Conservation (phyloP, 2,329 filamentous ascomycete species). For the Venturia pyrina region DNA sequence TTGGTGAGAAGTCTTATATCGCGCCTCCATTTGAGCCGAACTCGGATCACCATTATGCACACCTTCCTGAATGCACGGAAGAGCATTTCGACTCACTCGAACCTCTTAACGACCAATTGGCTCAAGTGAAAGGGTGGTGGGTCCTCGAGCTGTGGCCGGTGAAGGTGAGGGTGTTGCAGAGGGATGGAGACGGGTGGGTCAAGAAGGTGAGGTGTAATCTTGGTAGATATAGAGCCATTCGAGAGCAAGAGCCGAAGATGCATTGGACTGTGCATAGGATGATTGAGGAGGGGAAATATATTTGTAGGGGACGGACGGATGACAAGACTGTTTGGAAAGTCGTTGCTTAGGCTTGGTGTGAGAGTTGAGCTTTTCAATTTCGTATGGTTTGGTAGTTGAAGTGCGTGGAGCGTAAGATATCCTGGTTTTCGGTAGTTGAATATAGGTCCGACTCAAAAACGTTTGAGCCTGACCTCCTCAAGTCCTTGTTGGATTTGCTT, state of each 20-base stretch:
- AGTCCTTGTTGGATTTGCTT: no score
- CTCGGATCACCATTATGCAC: slow-evolving; percentile 14
- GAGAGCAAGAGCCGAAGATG: slow-evolving; percentile 29
- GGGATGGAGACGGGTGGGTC: slow-evolving; percentile 25
- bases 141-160: slow-evolving; percentile 34
- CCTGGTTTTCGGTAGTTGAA: no score
- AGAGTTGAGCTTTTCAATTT: not conserved
- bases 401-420: not conserved
- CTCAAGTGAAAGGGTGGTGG: slow-evolving; percentile 32
- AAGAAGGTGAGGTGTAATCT: slow-evolving; percentile 30
- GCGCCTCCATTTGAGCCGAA: not conserved
- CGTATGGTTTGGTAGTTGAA: not conserved
- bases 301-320: not conserved
- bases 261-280: slow-evolving; percentile 28
- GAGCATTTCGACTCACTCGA: slow-evolving; percentile 34
- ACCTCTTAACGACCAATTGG: slow-evolving; percentile 32
- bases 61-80: slow-evolving; percentile 32
- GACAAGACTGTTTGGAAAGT: slow-evolving; percentile 22
- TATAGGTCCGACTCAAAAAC: no score
- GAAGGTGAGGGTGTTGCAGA: slow-evolving; percentile 27
- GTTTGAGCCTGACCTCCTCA: no score
- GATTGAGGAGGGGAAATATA: slow-evolving; percentile 26
- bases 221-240: slow-evolving; percentile 27
- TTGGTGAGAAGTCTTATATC: slow-evolving; percentile 2
- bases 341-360: slow-evolving; percentile 15